Evolutionary conservation across 2,329 filamentous ascomycete species (phyloP).

Genomic region (Camillea tinctor): DNA sequence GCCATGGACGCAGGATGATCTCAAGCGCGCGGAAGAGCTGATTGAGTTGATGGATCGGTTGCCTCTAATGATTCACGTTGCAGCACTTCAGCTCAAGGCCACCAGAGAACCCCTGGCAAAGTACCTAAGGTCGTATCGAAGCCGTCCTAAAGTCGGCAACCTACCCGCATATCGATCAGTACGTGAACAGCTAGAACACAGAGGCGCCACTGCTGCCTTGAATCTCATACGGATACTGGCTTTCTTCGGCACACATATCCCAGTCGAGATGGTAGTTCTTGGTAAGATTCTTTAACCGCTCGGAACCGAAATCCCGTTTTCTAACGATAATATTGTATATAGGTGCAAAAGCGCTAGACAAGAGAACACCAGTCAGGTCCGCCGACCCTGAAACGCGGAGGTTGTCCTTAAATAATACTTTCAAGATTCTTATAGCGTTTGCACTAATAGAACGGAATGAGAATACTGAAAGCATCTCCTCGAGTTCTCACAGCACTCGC

Average conservation of each 20-base stretch:
- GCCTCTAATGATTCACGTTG: constrained; percentile 66
- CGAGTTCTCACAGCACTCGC: constrained; percentile 41
- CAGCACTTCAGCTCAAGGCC: constrained; percentile 60
- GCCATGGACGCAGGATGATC: constrained; percentile 54
- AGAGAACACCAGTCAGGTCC: constrained; percentile 45
- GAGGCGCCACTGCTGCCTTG: constrained; percentile 52
- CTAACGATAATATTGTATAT: constrained; percentile 23
- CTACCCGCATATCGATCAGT: constrained; percentile 49
- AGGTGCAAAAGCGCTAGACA: constrained; percentile 47
- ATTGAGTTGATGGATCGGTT: constrained; percentile 63
- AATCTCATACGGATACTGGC: constrained; percentile 64
- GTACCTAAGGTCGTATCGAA: constrained; percentile 58
- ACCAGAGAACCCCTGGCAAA: constrained; percentile 60
- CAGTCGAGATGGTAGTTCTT: constrained; percentile 62
- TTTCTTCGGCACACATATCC: constrained; percentile 64
- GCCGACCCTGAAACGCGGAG: constrained; percentile 37
- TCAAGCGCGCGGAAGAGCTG: constrained; percentile 56
- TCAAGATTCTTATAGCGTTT: constrained; percentile 50
- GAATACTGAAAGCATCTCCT: constrained; percentile 37
- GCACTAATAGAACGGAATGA: constrained; percentile 52
- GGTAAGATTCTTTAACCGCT: constrained; percentile 38
- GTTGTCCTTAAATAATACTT: constrained; percentile 45
- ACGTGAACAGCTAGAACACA: constrained; percentile 46
- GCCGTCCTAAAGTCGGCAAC: constrained; percentile 52
- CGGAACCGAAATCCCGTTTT: background rate